Percentiles rank a stretch among this genome's conserved stretches.
phyloP scores from a whole-genome alignment of 2,329 filamentous ascomycete species.

The Orbilia quercus region DNA sequence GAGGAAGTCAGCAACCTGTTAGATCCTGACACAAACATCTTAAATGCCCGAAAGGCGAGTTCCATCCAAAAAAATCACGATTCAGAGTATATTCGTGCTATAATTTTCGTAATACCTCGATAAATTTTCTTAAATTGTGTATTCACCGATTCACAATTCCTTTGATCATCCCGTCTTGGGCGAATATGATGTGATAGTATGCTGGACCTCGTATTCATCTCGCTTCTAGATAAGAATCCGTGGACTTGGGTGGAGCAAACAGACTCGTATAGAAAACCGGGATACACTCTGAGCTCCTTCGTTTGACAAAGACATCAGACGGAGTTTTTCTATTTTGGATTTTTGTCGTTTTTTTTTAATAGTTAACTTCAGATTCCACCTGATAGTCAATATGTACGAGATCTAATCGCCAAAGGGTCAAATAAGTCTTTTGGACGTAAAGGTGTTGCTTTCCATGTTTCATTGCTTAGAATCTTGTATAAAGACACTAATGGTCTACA shows the following conservation, averaged over 20 bases:
- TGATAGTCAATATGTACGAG: no score
- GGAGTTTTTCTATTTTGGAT: background rate
- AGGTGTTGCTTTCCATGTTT: no score
- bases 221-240: constrained; percentile 53
- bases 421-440: no score
- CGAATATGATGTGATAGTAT: constrained; percentile 18
- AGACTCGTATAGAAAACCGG: constrained; percentile 25
- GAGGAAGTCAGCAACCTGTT: no score
- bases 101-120: background rate
- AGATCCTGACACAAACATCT: background rate
- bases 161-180: background rate
- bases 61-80: no score
- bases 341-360: background rate
- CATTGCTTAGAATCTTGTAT: no score
- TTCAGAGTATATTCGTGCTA: background rate
- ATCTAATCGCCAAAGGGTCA: no score
- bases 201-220: constrained; percentile 44
- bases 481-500: no score
- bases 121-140: background rate
- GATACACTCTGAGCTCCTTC: constrained; percentile 22
- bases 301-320: background rate
- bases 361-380: no score
- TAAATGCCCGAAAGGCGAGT: no score
- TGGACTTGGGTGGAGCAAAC: constrained; percentile 29
- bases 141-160: background rate